Conservation (phyloP, 306 rosid species). For the Fragaria iinumae region DNA sequence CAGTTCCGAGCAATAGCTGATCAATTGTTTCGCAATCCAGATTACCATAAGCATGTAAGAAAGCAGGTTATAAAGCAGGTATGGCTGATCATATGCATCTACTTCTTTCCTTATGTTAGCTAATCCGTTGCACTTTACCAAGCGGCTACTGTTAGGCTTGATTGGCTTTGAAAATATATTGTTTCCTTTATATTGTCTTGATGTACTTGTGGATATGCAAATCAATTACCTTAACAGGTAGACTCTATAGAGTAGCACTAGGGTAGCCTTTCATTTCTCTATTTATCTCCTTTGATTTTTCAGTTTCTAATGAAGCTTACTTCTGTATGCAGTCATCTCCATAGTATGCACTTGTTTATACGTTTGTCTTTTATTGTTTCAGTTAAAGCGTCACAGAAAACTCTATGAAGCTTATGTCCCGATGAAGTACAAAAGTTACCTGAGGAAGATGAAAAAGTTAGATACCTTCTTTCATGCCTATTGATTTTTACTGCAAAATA, state of each 20-base stretch:
- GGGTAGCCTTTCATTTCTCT: background rate
- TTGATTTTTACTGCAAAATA: constrained; percentile 30
- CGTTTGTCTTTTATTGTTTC: constrained; percentile 20
- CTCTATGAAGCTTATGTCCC: constrained; percentile 89
- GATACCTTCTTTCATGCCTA: constrained; percentile 40
- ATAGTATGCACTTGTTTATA: background rate
- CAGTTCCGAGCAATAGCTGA: constrained; percentile 99
- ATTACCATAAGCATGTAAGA: constrained; percentile 91
- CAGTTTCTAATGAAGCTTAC: background rate
- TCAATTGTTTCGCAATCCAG: constrained; percentile 81
- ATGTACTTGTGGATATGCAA: constrained; percentile 1
- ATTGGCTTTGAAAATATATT: background rate
- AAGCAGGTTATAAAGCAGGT: constrained; percentile 93
- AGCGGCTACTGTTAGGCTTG: constrained; percentile 5
- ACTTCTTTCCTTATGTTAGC: background rate
- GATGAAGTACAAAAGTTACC: constrained; percentile 76
- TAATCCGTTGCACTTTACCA: background rate
- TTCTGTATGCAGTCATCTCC: constrained; percentile 4
- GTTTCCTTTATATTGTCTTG: background rate
- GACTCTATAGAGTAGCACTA: background rate
- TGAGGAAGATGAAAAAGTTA: constrained; percentile 90
- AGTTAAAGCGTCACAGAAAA: constrained; percentile 78
- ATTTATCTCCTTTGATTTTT: background rate
- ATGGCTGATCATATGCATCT: constrained; percentile 14
- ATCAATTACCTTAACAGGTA: background rate